A percentile compares a stretch with the other conserved stretches of the same genome.
Conservation (phyloP, 2,329 filamentous ascomycete species). For the Hansfordia pulvinata region DNA sequence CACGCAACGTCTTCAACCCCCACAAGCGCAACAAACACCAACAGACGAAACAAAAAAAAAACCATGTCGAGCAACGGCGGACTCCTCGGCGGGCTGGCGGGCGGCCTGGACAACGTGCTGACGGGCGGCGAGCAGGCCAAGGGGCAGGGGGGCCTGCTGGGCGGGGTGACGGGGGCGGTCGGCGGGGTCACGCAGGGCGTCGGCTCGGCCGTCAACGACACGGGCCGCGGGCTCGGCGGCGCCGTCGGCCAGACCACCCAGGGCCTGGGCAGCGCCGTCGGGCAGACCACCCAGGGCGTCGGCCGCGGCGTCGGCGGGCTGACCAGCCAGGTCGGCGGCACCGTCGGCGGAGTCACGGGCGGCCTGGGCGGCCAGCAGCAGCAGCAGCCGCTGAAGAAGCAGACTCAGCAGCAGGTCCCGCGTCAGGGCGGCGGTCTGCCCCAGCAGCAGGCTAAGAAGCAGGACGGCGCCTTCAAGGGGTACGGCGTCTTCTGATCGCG, state of each 20-base stretch:
- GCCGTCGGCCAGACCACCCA: slow-evolving; percentile 17
- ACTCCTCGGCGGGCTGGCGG: slow-evolving; percentile 17
- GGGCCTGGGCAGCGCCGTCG: slow-evolving; percentile 13
- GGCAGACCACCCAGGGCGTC: slow-evolving; percentile 5
- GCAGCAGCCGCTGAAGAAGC: too few relatives aligned
- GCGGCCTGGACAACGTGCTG: slow-evolving; percentile 18
- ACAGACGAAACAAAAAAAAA: slow-evolving; percentile 3
- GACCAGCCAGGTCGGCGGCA: slow-evolving; percentile 8
- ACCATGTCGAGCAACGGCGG: slow-evolving; percentile 20
- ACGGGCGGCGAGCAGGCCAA: slow-evolving; percentile 18
- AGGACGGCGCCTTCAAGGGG: too few relatives aligned
- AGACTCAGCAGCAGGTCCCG: too few relatives aligned
- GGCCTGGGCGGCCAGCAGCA: slow-evolving; percentile 8
- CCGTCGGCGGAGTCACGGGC: slow-evolving; percentile 12
- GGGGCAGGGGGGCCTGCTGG: slow-evolving; percentile 18
- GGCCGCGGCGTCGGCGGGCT: slow-evolving; percentile 10
- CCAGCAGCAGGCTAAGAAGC: too few relatives aligned
- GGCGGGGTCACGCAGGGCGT: slow-evolving; percentile 15
- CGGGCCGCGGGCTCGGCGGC: slow-evolving; percentile 14
- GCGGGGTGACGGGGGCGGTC: slow-evolving; percentile 15
- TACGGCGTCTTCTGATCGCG: too few relatives aligned
- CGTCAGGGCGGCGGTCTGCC: too few relatives aligned
- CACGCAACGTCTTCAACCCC: too few relatives aligned
- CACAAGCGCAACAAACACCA: slow-evolving; percentile 2
- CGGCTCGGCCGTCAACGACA: slow-evolving; percentile 16